Conservation (phyloP, 73 alveolate genomes). For the Blepharisma stoltei region DNA sequence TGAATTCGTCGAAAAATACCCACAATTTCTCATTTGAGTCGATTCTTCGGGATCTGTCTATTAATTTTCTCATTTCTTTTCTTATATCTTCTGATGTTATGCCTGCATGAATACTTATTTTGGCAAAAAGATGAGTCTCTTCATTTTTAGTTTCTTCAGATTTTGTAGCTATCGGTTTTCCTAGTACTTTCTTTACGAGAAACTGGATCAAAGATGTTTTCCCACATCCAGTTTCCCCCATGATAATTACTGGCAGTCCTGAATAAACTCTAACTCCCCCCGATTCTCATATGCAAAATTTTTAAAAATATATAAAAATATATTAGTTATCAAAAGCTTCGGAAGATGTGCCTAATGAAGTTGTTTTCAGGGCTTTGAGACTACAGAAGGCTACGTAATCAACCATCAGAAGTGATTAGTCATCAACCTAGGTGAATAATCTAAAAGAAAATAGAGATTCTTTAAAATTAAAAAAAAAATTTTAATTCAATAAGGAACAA, state of each 20-base stretch:
- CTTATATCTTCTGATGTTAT: slow-evolving; percentile 46
- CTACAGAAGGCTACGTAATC: background rate
- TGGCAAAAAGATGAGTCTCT: too few relatives aligned
- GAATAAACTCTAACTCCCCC: slow-evolving; percentile 33
- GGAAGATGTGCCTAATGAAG: too few relatives aligned
- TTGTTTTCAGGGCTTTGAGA: too few relatives aligned
- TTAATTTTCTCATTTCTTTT: slow-evolving; percentile 39
- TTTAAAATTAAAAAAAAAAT: too few relatives aligned
- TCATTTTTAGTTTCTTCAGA: too few relatives aligned
- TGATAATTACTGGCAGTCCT: slow-evolving; percentile 63
- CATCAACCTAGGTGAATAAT: background rate
- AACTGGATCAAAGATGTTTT: slow-evolving; percentile 64
- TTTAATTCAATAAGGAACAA: too few relatives aligned
- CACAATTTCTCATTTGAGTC: slow-evolving; percentile 14
- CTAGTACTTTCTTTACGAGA: slow-evolving; percentile 49
- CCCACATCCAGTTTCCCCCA: slow-evolving; percentile 87
- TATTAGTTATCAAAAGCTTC: background rate
- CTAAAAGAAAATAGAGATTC: too few relatives aligned
- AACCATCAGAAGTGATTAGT: background rate
- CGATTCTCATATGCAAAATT: slow-evolving; percentile 41
- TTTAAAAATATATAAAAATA: slow-evolving; percentile 39
- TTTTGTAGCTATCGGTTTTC: too few relatives aligned
- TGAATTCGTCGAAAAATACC: slow-evolving; percentile 29
- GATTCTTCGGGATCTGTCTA: slow-evolving; percentile 39
- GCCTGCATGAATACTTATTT: slow-evolving; percentile 63